Evolutionary conservation across 805 yeast genomes (phyloP).

Genomic region (Candida rishiriensis): DNA sequence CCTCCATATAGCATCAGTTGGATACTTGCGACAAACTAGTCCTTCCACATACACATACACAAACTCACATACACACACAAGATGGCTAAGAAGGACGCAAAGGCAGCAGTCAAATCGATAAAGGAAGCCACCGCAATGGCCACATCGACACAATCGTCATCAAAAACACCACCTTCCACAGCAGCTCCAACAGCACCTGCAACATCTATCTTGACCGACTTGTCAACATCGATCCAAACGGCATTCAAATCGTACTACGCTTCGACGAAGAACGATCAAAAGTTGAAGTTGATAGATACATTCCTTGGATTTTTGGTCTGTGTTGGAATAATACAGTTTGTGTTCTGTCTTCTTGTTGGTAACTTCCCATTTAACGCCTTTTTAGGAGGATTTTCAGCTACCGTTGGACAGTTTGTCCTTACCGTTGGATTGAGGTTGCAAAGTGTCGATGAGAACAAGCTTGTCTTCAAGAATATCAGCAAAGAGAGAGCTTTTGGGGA

Average conservation of each 20-base stretch:
- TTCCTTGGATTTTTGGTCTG: conserved; percentile 72
- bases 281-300: conserved; percentile 65
- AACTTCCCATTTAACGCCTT: conserved; percentile 97
- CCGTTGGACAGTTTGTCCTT: conserved; percentile 94
- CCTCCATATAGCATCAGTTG: too few relatives aligned
- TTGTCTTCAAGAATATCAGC: conserved; percentile 20
- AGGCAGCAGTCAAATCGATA: conserved; percentile 3
- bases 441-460: conserved; percentile 29
- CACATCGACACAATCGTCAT: neutral
- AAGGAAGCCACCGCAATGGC: neutral
- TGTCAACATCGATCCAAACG: conserved; percentile 26
- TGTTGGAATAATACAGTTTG: conserved; percentile 74
- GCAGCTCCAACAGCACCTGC: conserved; percentile 5
- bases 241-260: conserved; percentile 31
- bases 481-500: conserved; percentile 76
- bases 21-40: too few relatives aligned
- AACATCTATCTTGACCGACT: conserved; percentile 24
- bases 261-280: conserved; percentile 29
- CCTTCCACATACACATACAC: too few relatives aligned
- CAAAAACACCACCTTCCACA: conserved; percentile 7
- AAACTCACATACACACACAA: too few relatives aligned
- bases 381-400: conserved; percentile 83
- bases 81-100: conserved; percentile 39
- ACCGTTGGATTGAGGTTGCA: conserved; percentile 81
- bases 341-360: conserved; percentile 72